A percentile compares a stretch with the other conserved stretches of the same genome.
phyloP scores from a whole-genome alignment of 2,329 filamentous ascomycete genomes.

The Beauveria australis region DNA sequence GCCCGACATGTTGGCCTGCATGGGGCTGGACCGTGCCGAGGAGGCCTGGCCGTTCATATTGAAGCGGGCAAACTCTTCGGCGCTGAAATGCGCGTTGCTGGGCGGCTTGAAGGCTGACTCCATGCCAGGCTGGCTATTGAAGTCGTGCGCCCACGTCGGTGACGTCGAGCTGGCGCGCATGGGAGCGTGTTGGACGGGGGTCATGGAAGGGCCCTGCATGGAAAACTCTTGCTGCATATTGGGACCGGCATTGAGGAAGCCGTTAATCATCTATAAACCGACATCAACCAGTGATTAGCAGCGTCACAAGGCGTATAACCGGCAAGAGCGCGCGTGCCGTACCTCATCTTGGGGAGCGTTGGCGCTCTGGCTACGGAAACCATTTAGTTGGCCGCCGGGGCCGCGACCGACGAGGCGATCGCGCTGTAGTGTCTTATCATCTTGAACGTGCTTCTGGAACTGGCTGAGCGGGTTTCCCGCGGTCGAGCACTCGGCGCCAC shows the following conservation, averaged over 20 bases:
- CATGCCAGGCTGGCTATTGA: slow-evolving; percentile 56
- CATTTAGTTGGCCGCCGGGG: slow-evolving; percentile 61
- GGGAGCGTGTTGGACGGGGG: slow-evolving; percentile 40
- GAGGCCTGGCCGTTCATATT: slow-evolving; percentile 57
- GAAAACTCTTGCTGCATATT: slow-evolving; percentile 46
- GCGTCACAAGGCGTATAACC: slow-evolving; percentile 13
- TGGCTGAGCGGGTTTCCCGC: slow-evolving; percentile 93
- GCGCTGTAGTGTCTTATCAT: slow-evolving; percentile 90
- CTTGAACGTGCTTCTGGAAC: slow-evolving; percentile 93
- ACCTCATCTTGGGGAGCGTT: slow-evolving; percentile 68
- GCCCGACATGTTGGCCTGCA: slow-evolving; percentile 46
- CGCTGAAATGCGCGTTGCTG: slow-evolving; percentile 56
- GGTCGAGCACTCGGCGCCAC: slow-evolving; percentile 93
- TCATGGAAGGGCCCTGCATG: slow-evolving; percentile 41
- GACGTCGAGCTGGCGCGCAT: slow-evolving; percentile 46
- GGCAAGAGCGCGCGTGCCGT: slow-evolving; percentile 16
- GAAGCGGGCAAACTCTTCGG: slow-evolving; percentile 83
- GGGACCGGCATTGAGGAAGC: slow-evolving; percentile 78
- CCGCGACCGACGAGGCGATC: slow-evolving; percentile 76
- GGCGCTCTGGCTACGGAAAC: slow-evolving; percentile 66
- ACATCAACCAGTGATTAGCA: slow-evolving; percentile 21
- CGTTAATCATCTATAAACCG: slow-evolving; percentile 70
- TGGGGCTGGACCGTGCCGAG: slow-evolving; percentile 45
- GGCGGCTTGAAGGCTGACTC: slow-evolving; percentile 60
- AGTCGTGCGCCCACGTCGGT: slow-evolving; percentile 46